A percentile compares a stretch with the other conserved stretches of the same genome.
Evolutionary conservation across 208 protist species (phyloP).

Genomic region (Trypanosomatidae sp.): DNA sequence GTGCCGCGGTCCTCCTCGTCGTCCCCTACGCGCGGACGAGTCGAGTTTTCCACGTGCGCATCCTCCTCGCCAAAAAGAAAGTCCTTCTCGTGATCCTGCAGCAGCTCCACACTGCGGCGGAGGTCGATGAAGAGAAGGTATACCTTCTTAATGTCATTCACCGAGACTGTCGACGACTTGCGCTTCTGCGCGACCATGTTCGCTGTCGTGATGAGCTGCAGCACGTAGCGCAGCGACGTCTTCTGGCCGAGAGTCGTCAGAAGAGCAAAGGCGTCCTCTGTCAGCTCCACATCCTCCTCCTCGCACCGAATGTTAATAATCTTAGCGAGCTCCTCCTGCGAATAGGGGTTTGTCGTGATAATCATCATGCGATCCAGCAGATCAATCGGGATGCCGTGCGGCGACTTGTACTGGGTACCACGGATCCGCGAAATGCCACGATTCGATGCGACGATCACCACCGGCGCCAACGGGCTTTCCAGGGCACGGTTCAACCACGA

Average conservation of each 20-base stretch:
- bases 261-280: slow-evolving; percentile 94
- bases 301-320: slow-evolving; percentile 98
- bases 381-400: slow-evolving; percentile 99
- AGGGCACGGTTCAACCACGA: slow-evolving; percentile 99
- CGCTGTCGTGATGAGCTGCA: slow-evolving; percentile 99
- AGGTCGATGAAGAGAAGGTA: slow-evolving; percentile 99
- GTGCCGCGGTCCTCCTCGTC: slow-evolving; percentile 29
- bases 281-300: slow-evolving; percentile 99
- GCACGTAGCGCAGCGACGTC: slow-evolving; percentile 99
- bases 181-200: slow-evolving; percentile 95
- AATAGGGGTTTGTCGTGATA: slow-evolving; percentile 98
- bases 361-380: slow-evolving; percentile 99
- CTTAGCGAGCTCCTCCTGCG: slow-evolving; percentile 94
- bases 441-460: slow-evolving; percentile 99
- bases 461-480: slow-evolving; percentile 98
- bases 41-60: slow-evolving; percentile 62
- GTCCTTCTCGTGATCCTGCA: slow-evolving; percentile 91
- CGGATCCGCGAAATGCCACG: slow-evolving; percentile 98
- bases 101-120: slow-evolving; percentile 86
- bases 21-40: slow-evolving; percentile 29
- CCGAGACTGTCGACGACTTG: slow-evolving; percentile 92
- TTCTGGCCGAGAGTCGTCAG: slow-evolving; percentile 96
- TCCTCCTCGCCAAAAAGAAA: slow-evolving; percentile 93
- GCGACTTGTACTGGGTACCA: slow-evolving; percentile 97
- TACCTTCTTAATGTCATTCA: slow-evolving; percentile 96